Base-by-base conservation (phyloP, 192 early-diverging fungal genomes). In the Chytriomyces confervae region DNA sequence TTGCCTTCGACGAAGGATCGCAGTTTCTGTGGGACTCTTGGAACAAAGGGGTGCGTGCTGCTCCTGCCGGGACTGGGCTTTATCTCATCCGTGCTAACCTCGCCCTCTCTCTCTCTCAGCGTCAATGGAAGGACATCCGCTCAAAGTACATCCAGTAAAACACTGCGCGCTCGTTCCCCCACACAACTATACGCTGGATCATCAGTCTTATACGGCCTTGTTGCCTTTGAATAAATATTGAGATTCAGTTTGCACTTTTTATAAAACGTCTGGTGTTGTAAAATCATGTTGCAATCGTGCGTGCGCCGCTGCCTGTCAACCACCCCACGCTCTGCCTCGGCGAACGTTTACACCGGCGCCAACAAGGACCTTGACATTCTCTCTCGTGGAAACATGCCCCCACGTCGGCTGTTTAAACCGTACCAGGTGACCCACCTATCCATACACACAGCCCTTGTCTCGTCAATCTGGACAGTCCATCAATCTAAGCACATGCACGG, bases 81-180 rank as follows among this genome's bases (percentile, higher is more conserved):
- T 13, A 57, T n/a, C 16, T 20, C 16, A 13, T 57, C 20, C 53
- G 3, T 20, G 13, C 53, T 68, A 3, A 13, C 45, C 61, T 81
- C 24, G 46, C 48, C 20, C 67, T 60, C 23, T 75, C 46, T 18
- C 24, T 49, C 66, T 24, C 6, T 79, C 82, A 94, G 93, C 91
- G 91, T 80, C 93, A 94, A 88, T 94, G 91, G 91, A 92, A 94
- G 87, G 93, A 94, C 74, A 93, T 94, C 78, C 85, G 90, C 72
- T 80, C 84, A 83, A 91, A 91, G 83, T 93, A 90, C 83, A 79
- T 75, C 61, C 72, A 75, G 48, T 36, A 36, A 50, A 81, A 70
- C 18, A 61, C 13, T 18, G 69, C 13, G 27, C 11, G 45, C 27
- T 11, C 7, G 24, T 23, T 27, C 10, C 1, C 11, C 46, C 13